phyloP scores from a whole-genome alignment of 208 protist genomes.

The Acanthamoeba lenticulata region DNA sequence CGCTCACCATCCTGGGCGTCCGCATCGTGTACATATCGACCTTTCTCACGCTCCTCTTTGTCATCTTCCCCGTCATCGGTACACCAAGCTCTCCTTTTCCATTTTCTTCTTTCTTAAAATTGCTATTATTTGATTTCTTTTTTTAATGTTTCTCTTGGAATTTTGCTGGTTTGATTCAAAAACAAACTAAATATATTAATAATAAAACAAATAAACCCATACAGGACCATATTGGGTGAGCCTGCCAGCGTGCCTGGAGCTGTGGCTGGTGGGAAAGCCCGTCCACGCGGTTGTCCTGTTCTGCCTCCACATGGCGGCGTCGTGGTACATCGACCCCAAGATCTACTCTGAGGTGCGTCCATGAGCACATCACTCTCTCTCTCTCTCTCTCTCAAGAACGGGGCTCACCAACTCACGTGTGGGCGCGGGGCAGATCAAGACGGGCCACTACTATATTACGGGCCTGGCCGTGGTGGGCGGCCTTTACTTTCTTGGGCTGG shows the following conservation, averaged over 20 bases:
- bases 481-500: constrained; percentile 45
- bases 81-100: too few species aligned
- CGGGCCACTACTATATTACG: constrained; percentile 45
- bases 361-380: too few species aligned
- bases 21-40: constrained; percentile 62
- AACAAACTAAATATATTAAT: too few species aligned
- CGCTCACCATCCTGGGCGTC: constrained; percentile 47
- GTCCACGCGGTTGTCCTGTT: constrained; percentile 63
- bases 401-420: too few species aligned
- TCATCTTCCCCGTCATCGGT: constrained; percentile 55
- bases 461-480: constrained; percentile 50
- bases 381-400: too few species aligned
- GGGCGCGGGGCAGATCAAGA: not conserved
- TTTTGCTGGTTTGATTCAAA: too few species aligned
- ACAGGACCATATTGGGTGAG: constrained; percentile 27
- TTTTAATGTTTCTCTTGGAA: too few species aligned
- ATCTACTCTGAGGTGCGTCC: constrained; percentile 18
- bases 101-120: too few species aligned
- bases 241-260: constrained; percentile 35
- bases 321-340: constrained; percentile 43
- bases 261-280: constrained; percentile 41
- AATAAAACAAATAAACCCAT: too few species aligned
- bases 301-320: not conserved
- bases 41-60: constrained; percentile 5
- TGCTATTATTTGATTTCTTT: too few species aligned